Conservation (phyloP, 2,329 filamentous ascomycete genomes). For the Thelonectria discophora region DNA sequence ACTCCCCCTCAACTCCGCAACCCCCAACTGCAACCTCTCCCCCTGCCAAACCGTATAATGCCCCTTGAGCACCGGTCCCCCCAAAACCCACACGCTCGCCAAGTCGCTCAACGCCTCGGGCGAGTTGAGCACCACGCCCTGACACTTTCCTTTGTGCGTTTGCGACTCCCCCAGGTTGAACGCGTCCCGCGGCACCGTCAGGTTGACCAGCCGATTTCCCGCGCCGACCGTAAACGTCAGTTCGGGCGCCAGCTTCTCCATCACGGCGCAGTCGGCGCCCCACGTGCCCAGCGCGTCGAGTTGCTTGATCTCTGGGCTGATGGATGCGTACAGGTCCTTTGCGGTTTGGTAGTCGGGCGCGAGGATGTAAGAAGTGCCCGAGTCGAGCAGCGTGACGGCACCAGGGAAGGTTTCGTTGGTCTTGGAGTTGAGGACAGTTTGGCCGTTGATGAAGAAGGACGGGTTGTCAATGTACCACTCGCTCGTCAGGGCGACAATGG, state of each 20-base stretch:
- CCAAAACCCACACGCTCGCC: conserved; percentile 44
- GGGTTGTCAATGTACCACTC: conserved; percentile 42
- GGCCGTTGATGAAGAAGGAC: conserved; percentile 39
- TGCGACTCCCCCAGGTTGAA: conserved; percentile 48
- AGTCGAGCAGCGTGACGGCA: conserved; percentile 44
- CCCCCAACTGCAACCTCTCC: conserved; percentile 39
- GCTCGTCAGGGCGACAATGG: conserved; percentile 23
- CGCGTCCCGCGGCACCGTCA: conserved; percentile 42
- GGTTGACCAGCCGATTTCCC: conserved; percentile 33
- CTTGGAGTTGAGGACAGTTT: conserved; percentile 28
- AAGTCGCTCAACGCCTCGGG: conserved; percentile 21
- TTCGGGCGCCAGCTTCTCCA: conserved; percentile 42
- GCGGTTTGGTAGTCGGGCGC: conserved; percentile 43
- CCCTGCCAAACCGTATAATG: conserved; percentile 51
- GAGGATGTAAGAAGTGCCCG: conserved; percentile 45
- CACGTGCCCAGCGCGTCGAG: conserved; percentile 45
- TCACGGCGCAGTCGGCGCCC: conserved; percentile 45
- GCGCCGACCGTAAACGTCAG: conserved; percentile 45
- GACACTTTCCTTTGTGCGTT: conserved; percentile 39
- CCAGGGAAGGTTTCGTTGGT: conserved; percentile 20
- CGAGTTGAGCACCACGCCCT: conserved; percentile 44
- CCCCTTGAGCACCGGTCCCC: conserved; percentile 45
- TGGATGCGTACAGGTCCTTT: conserved; percentile 42
- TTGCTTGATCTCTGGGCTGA: conserved; percentile 43
- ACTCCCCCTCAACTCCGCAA: conserved; percentile 29